These are phyloP conservation scores for Paulownia fortunei DNA, from an alignment of 257 asterid genomes.

Conservation along the genomic window DNA sequence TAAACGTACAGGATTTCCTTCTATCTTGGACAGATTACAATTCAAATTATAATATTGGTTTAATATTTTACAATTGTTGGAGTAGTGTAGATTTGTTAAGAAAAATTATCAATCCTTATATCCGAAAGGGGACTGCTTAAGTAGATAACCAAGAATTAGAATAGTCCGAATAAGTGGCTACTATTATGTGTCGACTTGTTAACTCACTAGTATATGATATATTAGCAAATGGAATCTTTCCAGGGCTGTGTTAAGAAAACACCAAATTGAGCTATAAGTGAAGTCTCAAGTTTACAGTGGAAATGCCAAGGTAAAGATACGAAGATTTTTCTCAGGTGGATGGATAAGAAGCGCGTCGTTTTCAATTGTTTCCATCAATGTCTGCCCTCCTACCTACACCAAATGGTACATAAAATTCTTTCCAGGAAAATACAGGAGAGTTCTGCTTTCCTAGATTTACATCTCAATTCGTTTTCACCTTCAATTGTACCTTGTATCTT, in stretches of 20 bases:
- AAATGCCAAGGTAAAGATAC: background rate
- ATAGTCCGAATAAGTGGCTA: too few relatives aligned
- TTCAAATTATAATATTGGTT: background rate
- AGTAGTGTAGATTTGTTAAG: background rate
- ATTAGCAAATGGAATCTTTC: background rate
- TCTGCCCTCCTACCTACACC: too few relatives aligned
- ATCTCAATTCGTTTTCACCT: too few relatives aligned
- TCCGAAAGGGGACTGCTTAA: background rate
- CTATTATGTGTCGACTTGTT: background rate
- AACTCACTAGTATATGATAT: background rate
- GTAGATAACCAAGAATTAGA: slow-evolving; percentile 25
- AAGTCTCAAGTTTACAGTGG: background rate
- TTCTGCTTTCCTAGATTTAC: too few relatives aligned
- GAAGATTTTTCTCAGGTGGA: slow-evolving; percentile 1
- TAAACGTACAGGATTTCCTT: background rate
- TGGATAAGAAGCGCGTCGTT: slow-evolving; percentile 45
- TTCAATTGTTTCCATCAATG: too few relatives aligned
- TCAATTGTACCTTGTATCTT: too few relatives aligned
- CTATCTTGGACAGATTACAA: background rate
- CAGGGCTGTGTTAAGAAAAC: background rate
- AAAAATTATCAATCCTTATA: background rate
- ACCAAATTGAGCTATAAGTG: background rate
- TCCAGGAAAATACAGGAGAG: too few relatives aligned
- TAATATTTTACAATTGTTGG: slow-evolving; percentile 9
- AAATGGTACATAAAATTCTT: too few relatives aligned